These are phyloP conservation scores for Fusarium phyllophilum DNA, from an alignment of 2,329 filamentous ascomycete species.

Conservation along the genomic window DNA sequence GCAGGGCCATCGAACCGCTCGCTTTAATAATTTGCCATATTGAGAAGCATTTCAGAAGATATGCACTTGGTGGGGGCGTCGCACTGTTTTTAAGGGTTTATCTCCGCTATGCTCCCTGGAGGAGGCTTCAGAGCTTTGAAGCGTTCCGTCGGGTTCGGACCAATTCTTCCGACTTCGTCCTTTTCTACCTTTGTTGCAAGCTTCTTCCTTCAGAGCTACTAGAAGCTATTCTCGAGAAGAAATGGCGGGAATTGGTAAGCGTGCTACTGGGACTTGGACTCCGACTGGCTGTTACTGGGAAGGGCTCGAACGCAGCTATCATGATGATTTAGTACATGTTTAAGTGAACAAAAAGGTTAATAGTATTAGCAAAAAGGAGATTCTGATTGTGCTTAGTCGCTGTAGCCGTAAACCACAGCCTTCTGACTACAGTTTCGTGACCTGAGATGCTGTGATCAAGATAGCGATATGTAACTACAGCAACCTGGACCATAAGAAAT, in stretches of 20 bases:
- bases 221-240: neutral
- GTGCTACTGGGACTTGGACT: neutral
- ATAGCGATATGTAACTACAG: too few species aligned
- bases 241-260: accelerated
- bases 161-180: accelerated
- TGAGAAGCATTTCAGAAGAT: accelerated
- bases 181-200: neutral
- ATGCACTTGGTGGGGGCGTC: accelerated
- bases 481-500: too few species aligned
- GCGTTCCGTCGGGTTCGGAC: neutral
- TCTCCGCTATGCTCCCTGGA: neutral
- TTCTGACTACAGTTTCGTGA: too few species aligned
- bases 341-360: neutral
- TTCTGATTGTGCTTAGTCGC: neutral
- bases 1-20: accelerated
- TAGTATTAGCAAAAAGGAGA: neutral
- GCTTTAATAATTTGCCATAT: accelerated
- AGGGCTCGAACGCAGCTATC: accelerated
- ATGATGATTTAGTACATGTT: accelerated
- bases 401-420: neutral
- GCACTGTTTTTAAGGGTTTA: neutral
- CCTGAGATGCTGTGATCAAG: too few species aligned
- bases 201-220: neutral
- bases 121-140: neutral
- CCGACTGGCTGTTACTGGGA: neutral